Evolutionary conservation across 2,329 filamentous ascomycete species (phyloP), one percentile per base, ranked within the genome.

Genomic region (Ceratocystis albifundus): DNA sequence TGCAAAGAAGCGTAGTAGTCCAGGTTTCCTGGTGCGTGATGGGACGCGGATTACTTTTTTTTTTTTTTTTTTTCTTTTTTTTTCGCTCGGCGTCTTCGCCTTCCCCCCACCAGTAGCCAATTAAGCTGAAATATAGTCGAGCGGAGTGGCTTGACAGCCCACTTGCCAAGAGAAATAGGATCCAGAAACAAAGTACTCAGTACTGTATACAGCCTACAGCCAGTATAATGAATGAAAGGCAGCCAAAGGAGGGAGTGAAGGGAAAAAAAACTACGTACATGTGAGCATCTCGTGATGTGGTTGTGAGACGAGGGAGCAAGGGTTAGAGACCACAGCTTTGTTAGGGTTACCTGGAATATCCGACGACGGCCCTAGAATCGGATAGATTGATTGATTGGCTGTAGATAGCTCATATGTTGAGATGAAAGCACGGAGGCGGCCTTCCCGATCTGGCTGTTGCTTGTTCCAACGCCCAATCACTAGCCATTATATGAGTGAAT

Each of bases 381-480:
- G 15, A 41, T 4, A 12, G 10, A 41, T 4, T 41, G 10, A 41
- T 4, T 41, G 10, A 41, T 41, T 15, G 36, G 20, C 15, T 32
- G 53, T 30, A n/a, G 10, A 12, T n/a, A 17, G 28, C 8, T 30
- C 17, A 2, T 8, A 36, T 59, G 25, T 17, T 30, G 6, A 30
- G 28, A 59, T 17, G 28, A 59, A 15, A 59, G 30, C 4, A 12
- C 17, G 32, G 28, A 25, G 17, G 55, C 25, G 17, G 55, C 25
- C n/a, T 20, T 50, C 46, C 55, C 55, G 55, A 59, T 59, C 25
- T 59, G 30, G 28, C 17, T 28, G 22, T 62, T 62, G 61, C 41
- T 36, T 45, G 22, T 28, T 53, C 8, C 25, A 15, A 7, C 15
- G 20, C 22, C 6, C 2, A 28, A 45, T 15, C 22, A 15, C 61